A percentile compares a stretch with the other conserved stretches of the same genome.
These are phyloP conservation scores for Alternaria sp. DNA, from an alignment of 2,329 filamentous ascomycete species.

Conservation along the genomic window DNA sequence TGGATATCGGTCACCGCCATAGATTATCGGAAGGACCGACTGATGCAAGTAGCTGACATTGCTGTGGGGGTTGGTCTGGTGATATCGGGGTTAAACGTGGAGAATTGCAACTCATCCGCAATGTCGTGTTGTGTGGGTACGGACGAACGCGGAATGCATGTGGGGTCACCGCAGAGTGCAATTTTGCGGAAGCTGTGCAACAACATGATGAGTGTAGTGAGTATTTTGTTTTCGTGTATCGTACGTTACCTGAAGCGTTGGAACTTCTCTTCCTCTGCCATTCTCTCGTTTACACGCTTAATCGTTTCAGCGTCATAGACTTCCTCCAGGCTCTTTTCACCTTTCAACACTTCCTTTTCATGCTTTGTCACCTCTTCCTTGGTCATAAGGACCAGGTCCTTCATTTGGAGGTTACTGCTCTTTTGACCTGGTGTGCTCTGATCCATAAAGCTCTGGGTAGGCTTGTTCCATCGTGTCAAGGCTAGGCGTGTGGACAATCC, in stretches of 20 bases:
- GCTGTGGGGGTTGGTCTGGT: neutral
- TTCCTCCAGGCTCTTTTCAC: slow-evolving; percentile 71
- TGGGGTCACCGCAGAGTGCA: neutral
- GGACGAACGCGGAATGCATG: neutral
- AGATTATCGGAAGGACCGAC: slow-evolving; percentile 1
- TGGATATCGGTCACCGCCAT: neutral
- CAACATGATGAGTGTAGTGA: neutral
- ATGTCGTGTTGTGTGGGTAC: neutral
- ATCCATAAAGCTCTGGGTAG: slow-evolving; percentile 69
- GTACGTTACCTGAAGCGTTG: slow-evolving; percentile 56
- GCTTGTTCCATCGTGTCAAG: slow-evolving; percentile 81
- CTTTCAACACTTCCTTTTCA: slow-evolving; percentile 78
- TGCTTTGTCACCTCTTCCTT: slow-evolving; percentile 86
- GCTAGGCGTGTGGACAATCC: slow-evolving; percentile 81
- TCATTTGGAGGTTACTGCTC: slow-evolving; percentile 71
- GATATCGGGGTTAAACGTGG: slow-evolving; percentile 6
- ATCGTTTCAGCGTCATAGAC: slow-evolving; percentile 76
- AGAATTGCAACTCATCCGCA: neutral
- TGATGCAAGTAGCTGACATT: slow-evolving; percentile 1
- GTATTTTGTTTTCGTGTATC: neutral
- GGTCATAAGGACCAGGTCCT: slow-evolving; percentile 87
- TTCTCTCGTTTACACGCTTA: slow-evolving; percentile 70
- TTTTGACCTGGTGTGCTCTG: slow-evolving; percentile 77
- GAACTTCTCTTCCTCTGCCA: slow-evolving; percentile 70
- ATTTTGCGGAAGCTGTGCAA: neutral